phyloP scores from a whole-genome alignment of 129 eudicot species.

The Centella asiatica region DNA sequence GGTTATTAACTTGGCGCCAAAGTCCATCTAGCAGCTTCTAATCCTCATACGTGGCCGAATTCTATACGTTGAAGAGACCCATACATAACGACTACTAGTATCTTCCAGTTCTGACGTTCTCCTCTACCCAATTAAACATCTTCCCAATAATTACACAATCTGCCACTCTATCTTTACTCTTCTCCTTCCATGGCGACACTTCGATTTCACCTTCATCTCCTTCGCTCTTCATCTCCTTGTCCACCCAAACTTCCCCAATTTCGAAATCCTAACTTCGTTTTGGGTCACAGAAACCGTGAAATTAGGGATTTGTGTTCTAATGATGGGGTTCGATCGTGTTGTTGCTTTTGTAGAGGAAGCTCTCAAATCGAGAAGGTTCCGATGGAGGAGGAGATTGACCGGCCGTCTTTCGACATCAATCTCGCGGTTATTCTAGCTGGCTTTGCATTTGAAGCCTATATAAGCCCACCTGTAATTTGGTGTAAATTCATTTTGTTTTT shows the following conservation, averaged over 20 bases:
- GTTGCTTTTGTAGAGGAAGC: constrained; percentile 20
- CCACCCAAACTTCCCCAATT: constrained; percentile 25
- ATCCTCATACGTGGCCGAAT: not conserved
- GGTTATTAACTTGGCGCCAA: not conserved
- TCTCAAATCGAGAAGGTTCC: constrained; percentile 23
- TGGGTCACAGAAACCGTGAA: no score
- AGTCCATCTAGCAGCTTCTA: no score
- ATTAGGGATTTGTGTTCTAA: constrained; percentile 29
- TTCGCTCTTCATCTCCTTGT: constrained; percentile 13
- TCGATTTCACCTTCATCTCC: constrained; percentile 24
- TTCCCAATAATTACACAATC: constrained; percentile 15
- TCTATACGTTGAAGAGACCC: not conserved
- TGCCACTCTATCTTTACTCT: constrained; percentile 13
- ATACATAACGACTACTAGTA: not conserved
- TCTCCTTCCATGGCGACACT: constrained; percentile 37
- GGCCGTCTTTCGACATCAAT: constrained; percentile 78
- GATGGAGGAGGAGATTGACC: constrained; percentile 27
- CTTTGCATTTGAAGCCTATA: constrained; percentile 92
- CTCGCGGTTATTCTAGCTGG: constrained; percentile 87
- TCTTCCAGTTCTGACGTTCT: not conserved
- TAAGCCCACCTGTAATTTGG: constrained; percentile 54
- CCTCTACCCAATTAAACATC: no score
- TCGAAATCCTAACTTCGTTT: no score
- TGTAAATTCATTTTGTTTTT: not conserved
- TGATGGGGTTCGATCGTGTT: constrained; percentile 15